phyloP scores from a whole-genome alignment of 495 filamentous ascomycete species.

The Neurospora sp. region DNA sequence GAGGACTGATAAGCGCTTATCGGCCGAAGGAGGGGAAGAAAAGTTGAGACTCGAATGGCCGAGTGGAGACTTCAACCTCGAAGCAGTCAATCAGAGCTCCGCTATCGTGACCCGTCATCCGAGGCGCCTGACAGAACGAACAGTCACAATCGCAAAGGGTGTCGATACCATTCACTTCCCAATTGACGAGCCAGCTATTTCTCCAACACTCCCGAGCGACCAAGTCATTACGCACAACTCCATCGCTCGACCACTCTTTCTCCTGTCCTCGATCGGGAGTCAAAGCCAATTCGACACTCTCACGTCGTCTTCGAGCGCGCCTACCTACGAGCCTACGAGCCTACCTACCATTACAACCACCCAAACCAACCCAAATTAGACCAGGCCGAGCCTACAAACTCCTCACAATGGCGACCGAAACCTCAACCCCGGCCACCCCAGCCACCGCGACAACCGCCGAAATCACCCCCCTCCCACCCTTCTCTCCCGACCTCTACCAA shows the following conservation, averaged over 20 bases:
- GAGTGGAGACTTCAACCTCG: slow-evolving; percentile 2
- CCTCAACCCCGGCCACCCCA: neutral
- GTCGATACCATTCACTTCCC: neutral
- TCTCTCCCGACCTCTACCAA: slow-evolving; percentile 60
- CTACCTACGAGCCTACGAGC: neutral
- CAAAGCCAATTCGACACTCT: neutral
- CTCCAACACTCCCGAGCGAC: neutral
- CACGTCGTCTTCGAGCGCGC: neutral
- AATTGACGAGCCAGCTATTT: neutral
- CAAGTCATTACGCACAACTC: neutral
- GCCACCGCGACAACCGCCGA: neutral
- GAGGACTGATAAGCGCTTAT: slow-evolving; percentile 7
- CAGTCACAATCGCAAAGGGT: neutral
- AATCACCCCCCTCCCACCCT: slow-evolving; percentile 31
- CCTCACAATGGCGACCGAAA: neutral
- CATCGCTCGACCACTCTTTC: neutral
- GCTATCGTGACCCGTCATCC: neutral
- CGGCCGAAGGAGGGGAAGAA: slow-evolving; percentile 14
- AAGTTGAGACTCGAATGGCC: neutral
- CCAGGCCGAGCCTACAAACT: neutral
- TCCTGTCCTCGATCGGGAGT: neutral
- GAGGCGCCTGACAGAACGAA: neutral
- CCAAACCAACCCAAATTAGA: neutral
- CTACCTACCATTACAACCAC: neutral
- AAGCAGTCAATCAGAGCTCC: neutral